Conservation (phyloP, 2,329 filamentous ascomycete species). For the Chaetomium sp. region DNA sequence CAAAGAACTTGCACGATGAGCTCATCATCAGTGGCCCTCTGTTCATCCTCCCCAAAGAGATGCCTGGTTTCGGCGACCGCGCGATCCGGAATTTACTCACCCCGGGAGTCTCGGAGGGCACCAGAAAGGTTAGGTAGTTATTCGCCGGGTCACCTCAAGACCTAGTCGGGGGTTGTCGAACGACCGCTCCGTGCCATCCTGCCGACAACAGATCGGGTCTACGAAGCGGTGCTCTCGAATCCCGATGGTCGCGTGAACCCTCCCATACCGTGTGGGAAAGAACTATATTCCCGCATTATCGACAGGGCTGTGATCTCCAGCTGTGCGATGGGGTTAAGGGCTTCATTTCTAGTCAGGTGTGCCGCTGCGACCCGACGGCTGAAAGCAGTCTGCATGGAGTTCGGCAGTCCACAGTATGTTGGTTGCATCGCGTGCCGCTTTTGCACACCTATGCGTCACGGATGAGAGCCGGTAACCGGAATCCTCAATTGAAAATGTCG, state of each 20-base stretch:
- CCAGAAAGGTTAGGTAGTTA: not conserved
- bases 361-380: not conserved
- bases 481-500: not conserved
- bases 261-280: not conserved
- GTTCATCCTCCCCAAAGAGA: not conserved
- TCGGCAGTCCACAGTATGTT: not conserved
- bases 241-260: slow-evolving; percentile 2
- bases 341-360: not conserved
- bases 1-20: not conserved
- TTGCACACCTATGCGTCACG: slow-evolving; percentile 6
- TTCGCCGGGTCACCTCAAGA: not conserved
- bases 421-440: slow-evolving; percentile 21
- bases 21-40: too few species aligned
- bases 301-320: not conserved
- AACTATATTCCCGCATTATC: not conserved
- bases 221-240: not conserved
- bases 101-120: slow-evolving; percentile 1
- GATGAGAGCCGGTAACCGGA: not conserved
- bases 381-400: not conserved
- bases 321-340: not conserved
- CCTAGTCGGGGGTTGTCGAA: slow-evolving; percentile 8
- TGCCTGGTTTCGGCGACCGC: not conserved
- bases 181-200: not conserved
- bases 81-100: not conserved
- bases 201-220: slow-evolving; percentile 1